Evolutionary conservation across 1,284 basidiomycete genomes (phyloP), one percentile per base, ranked within the genome.

Genomic region (Ceratorhiza oryzae-sativae): DNA sequence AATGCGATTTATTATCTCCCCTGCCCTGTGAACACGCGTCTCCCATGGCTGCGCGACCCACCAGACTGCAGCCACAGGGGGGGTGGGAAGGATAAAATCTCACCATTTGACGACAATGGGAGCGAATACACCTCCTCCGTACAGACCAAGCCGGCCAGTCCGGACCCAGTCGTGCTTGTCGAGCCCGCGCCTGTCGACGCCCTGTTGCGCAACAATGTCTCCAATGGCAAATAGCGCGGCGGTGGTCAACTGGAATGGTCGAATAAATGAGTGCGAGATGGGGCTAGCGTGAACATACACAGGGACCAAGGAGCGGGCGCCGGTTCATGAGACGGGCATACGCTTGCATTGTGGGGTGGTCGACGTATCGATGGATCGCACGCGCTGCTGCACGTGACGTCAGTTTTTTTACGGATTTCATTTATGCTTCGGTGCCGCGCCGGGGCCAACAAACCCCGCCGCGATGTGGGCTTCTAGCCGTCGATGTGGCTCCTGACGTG

Each of bases 201-300:
- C 75, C 75, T 85, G 84, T 75, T 84, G 83, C n/a, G 83, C 83
- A 42, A 85, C 78, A 9, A 81, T 80, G 75, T 84, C 83, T 42
- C 84, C 83, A 12, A 82, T 80, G 20, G 80, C 81, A 74, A 83
- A 83, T n/a, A 83, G 75, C 3, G 39, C 23, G 5, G 67, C 55
- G 3, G 55, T 59, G 4, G 72, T 70, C 8, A 70, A 42, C 51
- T 59, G 53, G 36, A 20, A 18, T 15, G 13, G 23, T 20, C 13
- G 27, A 34, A 25, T 20, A 56, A 18, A 56, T 56, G 55, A 34
- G 55, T 36, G 58, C 58, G 15, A 12, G 32, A 6, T 23, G 39
- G 41, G 30, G 51, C 13, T 39, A 39, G 39, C 8, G n/a, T 27
- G 32, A 39, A 46, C 67, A 10, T 15, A 58, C 67, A 39, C 53